Evolutionary conservation across 1,284 basidiomycete genomes (phyloP).

Genomic region (Peniophora sp.): DNA sequence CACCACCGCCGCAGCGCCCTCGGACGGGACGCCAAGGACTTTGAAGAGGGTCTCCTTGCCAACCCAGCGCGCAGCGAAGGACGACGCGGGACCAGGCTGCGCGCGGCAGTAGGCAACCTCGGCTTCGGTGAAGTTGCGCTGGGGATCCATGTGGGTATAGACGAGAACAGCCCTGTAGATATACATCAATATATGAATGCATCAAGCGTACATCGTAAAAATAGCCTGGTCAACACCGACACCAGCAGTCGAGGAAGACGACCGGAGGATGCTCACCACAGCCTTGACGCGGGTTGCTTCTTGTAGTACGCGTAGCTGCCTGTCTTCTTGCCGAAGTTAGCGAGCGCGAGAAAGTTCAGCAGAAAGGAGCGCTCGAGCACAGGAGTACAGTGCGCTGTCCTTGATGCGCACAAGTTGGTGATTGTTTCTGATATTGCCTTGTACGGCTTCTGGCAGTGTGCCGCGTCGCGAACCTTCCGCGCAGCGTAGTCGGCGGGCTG

Average conservation of each 20-base stretch:
- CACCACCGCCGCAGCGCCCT: conserved; percentile 86
- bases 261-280: conserved; percentile 45
- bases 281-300: conserved; percentile 58
- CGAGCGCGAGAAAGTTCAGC: conserved; percentile 89
- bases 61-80: conserved; percentile 94
- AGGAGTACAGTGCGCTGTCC: conserved; percentile 86
- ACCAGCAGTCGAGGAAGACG: conserved; percentile 44
- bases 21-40: conserved; percentile 84
- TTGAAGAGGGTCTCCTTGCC: conserved; percentile 99
- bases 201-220: not conserved
- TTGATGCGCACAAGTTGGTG: conserved; percentile 94
- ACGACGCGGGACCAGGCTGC: conserved; percentile 85
- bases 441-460: conserved; percentile 74
- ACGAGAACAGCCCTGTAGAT: conserved; percentile 78
- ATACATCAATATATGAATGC: conserved; percentile 13
- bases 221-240: conserved; percentile 84
- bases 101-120: conserved; percentile 83
- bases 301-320: conserved; percentile 77
- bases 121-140: conserved; percentile 88
- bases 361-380: conserved; percentile 88
- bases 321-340: conserved; percentile 75
- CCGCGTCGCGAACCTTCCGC: conserved; percentile 68
- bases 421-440: conserved; percentile 94
- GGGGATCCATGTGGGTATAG: conserved; percentile 84
- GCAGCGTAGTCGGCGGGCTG: conserved; percentile 65